Conservation (phyloP, 2,329 filamentous ascomycete species). For the Fusarium coffeatum region DNA sequence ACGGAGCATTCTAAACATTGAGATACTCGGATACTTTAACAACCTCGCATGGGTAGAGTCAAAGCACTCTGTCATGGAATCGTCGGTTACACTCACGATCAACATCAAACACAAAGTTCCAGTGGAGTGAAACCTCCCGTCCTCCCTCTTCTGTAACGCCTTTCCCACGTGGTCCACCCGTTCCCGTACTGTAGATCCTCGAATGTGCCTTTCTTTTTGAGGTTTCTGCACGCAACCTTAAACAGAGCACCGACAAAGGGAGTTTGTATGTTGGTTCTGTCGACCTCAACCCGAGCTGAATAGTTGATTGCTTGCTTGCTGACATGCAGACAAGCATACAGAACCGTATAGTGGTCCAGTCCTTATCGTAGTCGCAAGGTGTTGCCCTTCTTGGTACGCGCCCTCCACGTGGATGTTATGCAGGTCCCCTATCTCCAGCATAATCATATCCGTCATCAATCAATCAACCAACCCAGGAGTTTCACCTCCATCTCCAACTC, state of each 20-base stretch:
- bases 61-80: not conserved
- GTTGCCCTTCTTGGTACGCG: conserved; percentile 20
- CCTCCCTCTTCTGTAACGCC: conserved; percentile 12
- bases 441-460: conserved; percentile 6
- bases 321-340: not conserved
- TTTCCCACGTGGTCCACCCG: conserved; percentile 38
- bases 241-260: not conserved
- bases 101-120: conserved; percentile 26
- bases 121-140: conserved; percentile 27
- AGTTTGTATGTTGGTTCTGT: not conserved
- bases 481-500: conserved; percentile 18
- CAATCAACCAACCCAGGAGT: conserved; percentile 4
- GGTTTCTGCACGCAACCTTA: conserved; percentile 19
- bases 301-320: not conserved
- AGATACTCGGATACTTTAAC: not conserved
- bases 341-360: not conserved
- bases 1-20: conserved; percentile 4
- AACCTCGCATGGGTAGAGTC: not conserved
- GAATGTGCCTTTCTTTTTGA: conserved; percentile 8
- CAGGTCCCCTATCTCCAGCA: conserved; percentile 42
- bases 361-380: conserved; percentile 26
- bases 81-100: conserved; percentile 17
- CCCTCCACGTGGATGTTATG: conserved; percentile 43
- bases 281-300: not conserved
- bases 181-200: conserved; percentile 24